Evolutionary conservation across 2,329 filamentous ascomycete genomes (phyloP), one percentile per base, ranked within the genome.

Genomic region (Diaporthe citri): DNA sequence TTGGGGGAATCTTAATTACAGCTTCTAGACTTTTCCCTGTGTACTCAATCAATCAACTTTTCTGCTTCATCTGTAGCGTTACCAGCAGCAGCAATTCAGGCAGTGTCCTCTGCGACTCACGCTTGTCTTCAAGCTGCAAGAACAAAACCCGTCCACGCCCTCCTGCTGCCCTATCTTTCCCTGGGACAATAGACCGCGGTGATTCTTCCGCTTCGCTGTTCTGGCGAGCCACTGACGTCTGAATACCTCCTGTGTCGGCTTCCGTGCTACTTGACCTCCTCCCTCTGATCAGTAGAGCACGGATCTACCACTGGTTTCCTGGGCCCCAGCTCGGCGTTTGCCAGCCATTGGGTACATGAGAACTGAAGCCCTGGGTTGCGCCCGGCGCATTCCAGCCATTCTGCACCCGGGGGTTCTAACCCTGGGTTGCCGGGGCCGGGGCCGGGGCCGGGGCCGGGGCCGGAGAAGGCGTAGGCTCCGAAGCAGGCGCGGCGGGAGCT

Each of bases 1-100:
- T 51, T 73, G 62, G 75, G 75, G 75, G 75, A 75, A 75, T 76
- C 73, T 67, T 73, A 73, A 56, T 60, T 64, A 74, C 60, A 64
- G 52, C 64, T 71, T 73, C 69, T 72, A 71, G 39, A 62, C 51
- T 34, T 70, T 60, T 55, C 59, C n/a, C 64, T 55, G 8, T 34
- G 7, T 22, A n/a, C n/a, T 55, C 48, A 34, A 31, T 55, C 48
- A 52, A 46, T 64, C 71, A 56, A 43, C 46, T 55, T 31, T 71
- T 25, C 9, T 51, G 43, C 39, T 51, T 55, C 57, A 43, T 46
- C 25, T 22, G 22, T 43, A 43, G 46, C 57, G 15, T 55, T 43
- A 39, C 46, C 59, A 43, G n/a, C 57, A 72, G 36, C 15, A 34
- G 43, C 71, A 64, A 51, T 46, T 22, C 34, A 41, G 48, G 34